phyloP scores from a whole-genome alignment of 140 eudicot species.

The Anethum foeniculum region DNA sequence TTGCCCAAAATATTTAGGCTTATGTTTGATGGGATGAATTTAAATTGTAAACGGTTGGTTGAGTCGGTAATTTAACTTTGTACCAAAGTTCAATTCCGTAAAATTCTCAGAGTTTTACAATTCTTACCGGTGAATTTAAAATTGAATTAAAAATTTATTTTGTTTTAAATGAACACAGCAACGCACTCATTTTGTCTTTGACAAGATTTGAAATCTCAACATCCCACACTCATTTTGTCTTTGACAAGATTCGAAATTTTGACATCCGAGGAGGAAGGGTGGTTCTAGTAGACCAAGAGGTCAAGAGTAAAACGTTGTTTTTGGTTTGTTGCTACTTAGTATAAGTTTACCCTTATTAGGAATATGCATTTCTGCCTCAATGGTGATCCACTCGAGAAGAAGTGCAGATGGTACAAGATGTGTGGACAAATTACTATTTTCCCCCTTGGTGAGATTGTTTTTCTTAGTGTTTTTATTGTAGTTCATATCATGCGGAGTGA shows the following conservation, averaged over 20 bases:
- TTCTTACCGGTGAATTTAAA: background rate
- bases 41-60: background rate
- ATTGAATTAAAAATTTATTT: background rate
- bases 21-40: background rate
- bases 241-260: too few relatives aligned
- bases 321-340: background rate
- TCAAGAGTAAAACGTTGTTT: background rate
- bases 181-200: too few relatives aligned
- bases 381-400: too few relatives aligned
- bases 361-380: background rate
- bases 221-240: too few relatives aligned
- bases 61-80: background rate
- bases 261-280: too few relatives aligned
- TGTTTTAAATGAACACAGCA: background rate
- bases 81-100: background rate
- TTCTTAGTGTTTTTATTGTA: background rate
- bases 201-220: too few relatives aligned
- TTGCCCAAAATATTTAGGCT: background rate
- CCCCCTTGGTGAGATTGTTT: background rate
- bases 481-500: background rate
- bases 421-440: too few relatives aligned
- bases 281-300: too few relatives aligned
- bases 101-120: background rate
- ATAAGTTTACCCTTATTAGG: background rate
- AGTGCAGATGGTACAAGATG: too few relatives aligned